Evolutionary conservation across 371 early-diverging fungal genomes (phyloP).

Genomic region (Rhizomucor pusillus): DNA sequence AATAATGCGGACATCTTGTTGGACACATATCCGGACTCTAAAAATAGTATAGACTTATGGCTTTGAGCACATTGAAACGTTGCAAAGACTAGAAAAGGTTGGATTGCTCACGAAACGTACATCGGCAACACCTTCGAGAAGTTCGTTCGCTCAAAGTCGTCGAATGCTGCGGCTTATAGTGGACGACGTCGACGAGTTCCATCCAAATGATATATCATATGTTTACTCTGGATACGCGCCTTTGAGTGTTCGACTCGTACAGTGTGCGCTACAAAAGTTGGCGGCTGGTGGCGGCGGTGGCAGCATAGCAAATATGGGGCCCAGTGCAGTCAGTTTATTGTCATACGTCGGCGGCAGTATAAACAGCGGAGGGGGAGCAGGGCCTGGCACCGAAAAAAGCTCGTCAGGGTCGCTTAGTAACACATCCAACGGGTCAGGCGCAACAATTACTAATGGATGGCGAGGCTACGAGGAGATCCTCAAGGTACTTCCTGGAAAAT

Average conservation of each 20-base stretch:
- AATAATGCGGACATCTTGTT: not conserved
- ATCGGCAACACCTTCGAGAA: slow-evolving; percentile 37
- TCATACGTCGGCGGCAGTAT: slow-evolving; percentile 29
- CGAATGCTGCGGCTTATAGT: slow-evolving; percentile 78
- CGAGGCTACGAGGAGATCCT: slow-evolving; percentile 84
- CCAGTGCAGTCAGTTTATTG: slow-evolving; percentile 35
- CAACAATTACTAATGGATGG: slow-evolving; percentile 59
- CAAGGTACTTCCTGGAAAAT: slow-evolving; percentile 70
- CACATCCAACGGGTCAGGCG: slow-evolving; percentile 5
- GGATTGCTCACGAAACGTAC: slow-evolving; percentile 64
- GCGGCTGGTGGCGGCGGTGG: too few species aligned
- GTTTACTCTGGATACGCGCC: slow-evolving; percentile 96
- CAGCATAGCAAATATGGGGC: slow-evolving; percentile 14
- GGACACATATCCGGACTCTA: not conserved
- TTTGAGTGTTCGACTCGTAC: slow-evolving; percentile 82
- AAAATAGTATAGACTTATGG: slow-evolving; percentile 76
- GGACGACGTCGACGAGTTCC: slow-evolving; percentile 83
- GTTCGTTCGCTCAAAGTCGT: slow-evolving; percentile 57
- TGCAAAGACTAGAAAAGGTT: slow-evolving; percentile 69
- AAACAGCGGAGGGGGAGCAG: slow-evolving; percentile 13
- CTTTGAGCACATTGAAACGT: slow-evolving; percentile 80
- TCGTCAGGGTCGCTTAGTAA: not conserved
- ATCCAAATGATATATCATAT: slow-evolving; percentile 87
- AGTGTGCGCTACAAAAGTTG: slow-evolving; percentile 65
- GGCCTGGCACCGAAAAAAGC: slow-evolving; percentile 12